Percentiles rank a stretch among this genome's conserved stretches.
phyloP scores from a whole-genome alignment of 2,329 filamentous ascomycete species.

The Talaromyces sp. region DNA sequence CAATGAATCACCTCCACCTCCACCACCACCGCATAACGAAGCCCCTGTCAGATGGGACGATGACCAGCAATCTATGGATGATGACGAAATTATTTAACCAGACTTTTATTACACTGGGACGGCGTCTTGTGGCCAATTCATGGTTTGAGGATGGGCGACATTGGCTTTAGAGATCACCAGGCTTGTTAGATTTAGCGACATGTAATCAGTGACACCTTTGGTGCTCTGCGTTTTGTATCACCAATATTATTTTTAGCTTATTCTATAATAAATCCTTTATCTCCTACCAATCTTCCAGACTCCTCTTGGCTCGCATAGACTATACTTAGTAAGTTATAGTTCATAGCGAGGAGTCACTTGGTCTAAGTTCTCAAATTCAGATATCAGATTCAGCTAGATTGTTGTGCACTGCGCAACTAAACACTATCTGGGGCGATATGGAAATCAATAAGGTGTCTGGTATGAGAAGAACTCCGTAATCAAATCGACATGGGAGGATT shows the following conservation, averaged over 20 bases:
- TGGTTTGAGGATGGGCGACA: background rate
- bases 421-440: no score
- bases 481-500: background rate
- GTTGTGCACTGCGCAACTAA: no score
- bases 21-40: conserved; percentile 1
- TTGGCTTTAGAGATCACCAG: background rate
- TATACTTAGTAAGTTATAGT: no score
- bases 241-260: no score
- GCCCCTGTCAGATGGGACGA: conserved; percentile 13
- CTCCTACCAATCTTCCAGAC: no score
- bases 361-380: no score
- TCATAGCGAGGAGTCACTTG: no score
- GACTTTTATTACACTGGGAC: background rate
- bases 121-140: background rate
- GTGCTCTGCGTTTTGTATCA: no score
- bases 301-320: no score
- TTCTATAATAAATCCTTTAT: no score
- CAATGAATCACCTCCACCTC: background rate
- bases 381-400: no score
- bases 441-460: background rate
- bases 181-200: background rate
- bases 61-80: conserved; percentile 33
- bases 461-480: background rate
- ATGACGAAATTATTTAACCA: conserved; percentile 28
- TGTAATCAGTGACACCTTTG: background rate